Percentiles rank a stretch among this genome's conserved stretches.
phyloP scores from a whole-genome alignment of 1,284 basidiomycete genomes.

The Trichosporon sp. region DNA sequence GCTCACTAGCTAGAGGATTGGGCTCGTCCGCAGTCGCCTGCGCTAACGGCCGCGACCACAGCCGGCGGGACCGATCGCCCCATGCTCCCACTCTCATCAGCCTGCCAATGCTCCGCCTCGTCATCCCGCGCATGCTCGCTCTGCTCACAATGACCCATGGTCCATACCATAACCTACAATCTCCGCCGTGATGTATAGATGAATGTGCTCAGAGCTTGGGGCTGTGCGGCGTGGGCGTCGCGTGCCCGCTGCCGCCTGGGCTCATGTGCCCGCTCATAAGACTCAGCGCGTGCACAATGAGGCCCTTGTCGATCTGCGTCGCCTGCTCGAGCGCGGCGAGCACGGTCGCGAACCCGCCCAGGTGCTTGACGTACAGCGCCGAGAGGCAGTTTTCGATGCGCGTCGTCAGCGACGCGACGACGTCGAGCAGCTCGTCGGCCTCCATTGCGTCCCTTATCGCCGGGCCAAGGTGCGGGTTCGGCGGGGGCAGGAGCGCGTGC shows the following conservation, averaged over 20 bases:
- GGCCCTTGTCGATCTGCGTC: constrained; percentile 34
- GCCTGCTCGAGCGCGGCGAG: constrained; percentile 49
- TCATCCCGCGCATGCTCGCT: too few relatives aligned
- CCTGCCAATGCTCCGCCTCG: too few relatives aligned
- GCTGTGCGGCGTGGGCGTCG: background rate
- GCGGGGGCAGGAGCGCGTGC: background rate
- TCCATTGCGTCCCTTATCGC: constrained; percentile 66
- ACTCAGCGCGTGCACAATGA: constrained; percentile 39
- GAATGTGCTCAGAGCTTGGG: too few relatives aligned
- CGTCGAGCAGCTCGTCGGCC: constrained; percentile 67
- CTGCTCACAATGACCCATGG: too few relatives aligned
- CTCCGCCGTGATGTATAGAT: too few relatives aligned
- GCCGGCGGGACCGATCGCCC: too few relatives aligned
- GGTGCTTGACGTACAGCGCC: constrained; percentile 54
- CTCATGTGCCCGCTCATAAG: constrained; percentile 35
- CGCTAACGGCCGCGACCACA: too few relatives aligned
- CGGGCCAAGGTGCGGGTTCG: constrained; percentile 57
- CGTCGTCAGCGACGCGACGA: constrained; percentile 69
- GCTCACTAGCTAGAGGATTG: too few relatives aligned
- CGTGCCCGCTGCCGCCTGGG: background rate
- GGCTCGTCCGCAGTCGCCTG: too few relatives aligned
- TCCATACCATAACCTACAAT: too few relatives aligned
- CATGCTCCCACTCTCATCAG: too few relatives aligned
- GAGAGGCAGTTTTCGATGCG: constrained; percentile 77
- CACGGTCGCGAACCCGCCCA: constrained; percentile 46